Evolutionary conservation across 345 rosid genomes (phyloP).

Genomic region (Aegle marmelos): DNA sequence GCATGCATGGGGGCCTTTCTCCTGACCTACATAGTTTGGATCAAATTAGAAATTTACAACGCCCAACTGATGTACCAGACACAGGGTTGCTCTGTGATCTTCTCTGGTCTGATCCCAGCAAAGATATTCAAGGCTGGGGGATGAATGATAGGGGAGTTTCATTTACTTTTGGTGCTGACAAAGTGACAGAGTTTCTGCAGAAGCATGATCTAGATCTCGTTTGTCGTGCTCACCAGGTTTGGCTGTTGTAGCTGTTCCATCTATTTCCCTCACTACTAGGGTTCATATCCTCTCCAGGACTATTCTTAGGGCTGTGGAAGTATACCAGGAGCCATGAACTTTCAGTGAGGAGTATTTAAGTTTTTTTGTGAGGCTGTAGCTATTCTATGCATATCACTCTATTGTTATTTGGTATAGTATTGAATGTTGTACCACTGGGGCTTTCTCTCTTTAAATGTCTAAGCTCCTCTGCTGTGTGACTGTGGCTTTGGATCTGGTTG

Average conservation of each 20-base stretch:
- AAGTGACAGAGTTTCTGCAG: conserved; percentile 68
- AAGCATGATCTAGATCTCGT: conserved; percentile 79
- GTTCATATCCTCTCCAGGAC: conserved; percentile 7
- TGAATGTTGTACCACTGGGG: not conserved
- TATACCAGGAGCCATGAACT: not conserved
- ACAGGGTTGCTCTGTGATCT: conserved; percentile 83
- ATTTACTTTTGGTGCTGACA: conserved; percentile 58
- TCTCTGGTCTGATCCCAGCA: conserved; percentile 87
- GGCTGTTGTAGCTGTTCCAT: not conserved
- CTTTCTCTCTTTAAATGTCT: not conserved
- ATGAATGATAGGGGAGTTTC: conserved; percentile 91
- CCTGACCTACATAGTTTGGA: conserved; percentile 67
- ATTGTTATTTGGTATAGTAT: not conserved
- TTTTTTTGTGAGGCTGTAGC: not conserved
- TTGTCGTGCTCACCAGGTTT: conserved; percentile 95
- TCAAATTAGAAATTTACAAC: conserved; percentile 59
- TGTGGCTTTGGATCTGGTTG: not conserved
- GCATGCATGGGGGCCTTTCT: conserved; percentile 93
- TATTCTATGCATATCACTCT: not conserved
- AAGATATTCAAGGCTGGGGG: conserved; percentile 74
- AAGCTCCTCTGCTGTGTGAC: not conserved
- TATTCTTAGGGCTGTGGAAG: not conserved
- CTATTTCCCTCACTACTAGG: not conserved
- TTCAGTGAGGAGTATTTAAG: not conserved
- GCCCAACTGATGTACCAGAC: conserved; percentile 79